Evolutionary conservation across 495 filamentous ascomycete genomes (phyloP), one percentile per base, ranked within the genome.

Genomic region (Daldinia loculata): DNA sequence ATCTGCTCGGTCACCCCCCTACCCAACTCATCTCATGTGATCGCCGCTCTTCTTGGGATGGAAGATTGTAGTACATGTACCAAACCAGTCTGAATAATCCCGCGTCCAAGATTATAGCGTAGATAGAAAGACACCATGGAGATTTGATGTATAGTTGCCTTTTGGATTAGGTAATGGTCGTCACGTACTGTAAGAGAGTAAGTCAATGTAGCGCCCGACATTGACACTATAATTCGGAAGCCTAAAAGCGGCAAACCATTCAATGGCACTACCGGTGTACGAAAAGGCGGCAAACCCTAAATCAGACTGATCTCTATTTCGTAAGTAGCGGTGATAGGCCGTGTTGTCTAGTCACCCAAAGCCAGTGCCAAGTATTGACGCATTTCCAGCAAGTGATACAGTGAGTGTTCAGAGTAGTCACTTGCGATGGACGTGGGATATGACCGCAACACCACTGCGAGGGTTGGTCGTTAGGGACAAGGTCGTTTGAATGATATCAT

Each of bases 371-470:
- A 57, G n/a, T 9, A 34, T 12, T 36, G 50, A 45, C 51, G 36
- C 36, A 30, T 58, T 38, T 41, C 32, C 36, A 34, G 11, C 27
- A 34, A 50, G 58, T 57, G 36, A 56, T 41, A 51, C 30, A 45
- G 15, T 24, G n/a, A 61, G 36, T 48, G 17, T 45, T 56, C 22
- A 39, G 65, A 38, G 9, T 26, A 66, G 32, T 51, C 30, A 30
- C 51, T 51, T 30, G 39, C 50, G 34, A 19, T 24, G 8, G 36
- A 48, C 19, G 43, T 32, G 32, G 56, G 26, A 14, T 17, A 26
- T 50, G 17, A 8, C 38, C 24, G 15, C 9, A 14, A 15, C 2
- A 48, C 43, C 2, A 48, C 22, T 22, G 17, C 3, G 7, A 48
- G 19, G 22, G 9, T 22, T 11, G n/a, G 8, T 48, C 17, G 9